A percentile compares a stretch with the other conserved stretches of the same genome.
phyloP scores from a whole-genome alignment of 257 asterid species.

The Solanum raphanifolium region DNA sequence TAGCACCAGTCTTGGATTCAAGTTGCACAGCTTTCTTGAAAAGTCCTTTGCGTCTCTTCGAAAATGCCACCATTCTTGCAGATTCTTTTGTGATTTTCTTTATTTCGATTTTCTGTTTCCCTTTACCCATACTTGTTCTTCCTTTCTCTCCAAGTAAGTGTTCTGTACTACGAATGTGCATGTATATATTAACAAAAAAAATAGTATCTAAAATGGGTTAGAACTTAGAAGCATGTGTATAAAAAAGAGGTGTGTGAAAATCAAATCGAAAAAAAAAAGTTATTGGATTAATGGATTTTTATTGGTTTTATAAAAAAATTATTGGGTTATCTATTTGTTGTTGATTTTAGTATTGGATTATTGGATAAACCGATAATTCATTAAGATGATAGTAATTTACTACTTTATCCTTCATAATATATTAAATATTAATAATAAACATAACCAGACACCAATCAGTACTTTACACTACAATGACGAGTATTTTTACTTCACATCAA shows the following conservation, averaged over 20 bases:
- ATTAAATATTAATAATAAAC: too few species aligned
- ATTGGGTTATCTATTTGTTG: too few species aligned
- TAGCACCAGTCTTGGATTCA: background rate
- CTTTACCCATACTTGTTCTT: background rate
- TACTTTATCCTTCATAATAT: too few species aligned
- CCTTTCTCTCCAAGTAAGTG: background rate
- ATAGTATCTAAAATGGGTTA: background rate
- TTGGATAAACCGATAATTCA: too few species aligned
- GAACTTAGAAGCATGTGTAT: background rate
- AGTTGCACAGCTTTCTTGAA: slow-evolving; percentile 1
- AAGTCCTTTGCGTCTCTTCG: background rate
- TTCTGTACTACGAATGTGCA: background rate
- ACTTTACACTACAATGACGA: too few species aligned
- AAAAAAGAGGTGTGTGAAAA: too few species aligned
- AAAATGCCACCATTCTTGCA: background rate
- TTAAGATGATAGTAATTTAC: too few species aligned
- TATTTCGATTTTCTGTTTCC: background rate
- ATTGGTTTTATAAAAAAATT: too few species aligned
- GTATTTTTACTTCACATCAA: too few species aligned
- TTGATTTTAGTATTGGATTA: too few species aligned
- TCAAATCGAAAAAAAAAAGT: background rate
- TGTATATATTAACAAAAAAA: background rate
- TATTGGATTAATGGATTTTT: too few species aligned
- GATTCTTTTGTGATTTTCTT: background rate
- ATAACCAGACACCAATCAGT: too few species aligned